Evolutionary conservation across 2,329 filamentous ascomycete species (phyloP).

Genomic region (Pyrenophora seminiperda): DNA sequence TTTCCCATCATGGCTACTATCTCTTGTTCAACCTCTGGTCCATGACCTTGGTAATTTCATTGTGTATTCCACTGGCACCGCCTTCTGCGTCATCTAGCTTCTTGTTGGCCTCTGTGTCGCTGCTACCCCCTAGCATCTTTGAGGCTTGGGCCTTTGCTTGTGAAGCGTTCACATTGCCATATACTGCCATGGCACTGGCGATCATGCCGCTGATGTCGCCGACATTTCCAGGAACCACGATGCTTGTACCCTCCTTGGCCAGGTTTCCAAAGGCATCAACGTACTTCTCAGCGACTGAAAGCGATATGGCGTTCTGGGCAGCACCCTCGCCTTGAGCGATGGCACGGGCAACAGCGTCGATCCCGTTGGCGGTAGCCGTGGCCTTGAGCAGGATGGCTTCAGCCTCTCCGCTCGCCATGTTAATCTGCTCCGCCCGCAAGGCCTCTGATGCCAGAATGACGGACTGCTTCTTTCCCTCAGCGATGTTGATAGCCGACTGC

Average conservation of each 20-base stretch:
- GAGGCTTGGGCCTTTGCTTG: constrained; percentile 72
- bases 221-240: constrained; percentile 95
- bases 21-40: constrained; percentile 42
- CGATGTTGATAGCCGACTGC: constrained; percentile 98
- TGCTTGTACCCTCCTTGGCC: constrained; percentile 91
- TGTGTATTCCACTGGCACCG: constrained; percentile 30
- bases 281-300: constrained; percentile 95
- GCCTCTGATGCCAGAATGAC: constrained; percentile 97
- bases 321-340: constrained; percentile 74
- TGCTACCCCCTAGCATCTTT: constrained; percentile 40
- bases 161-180: constrained; percentile 85
- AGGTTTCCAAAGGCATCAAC: constrained; percentile 92
- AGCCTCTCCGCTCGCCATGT: constrained; percentile 87
- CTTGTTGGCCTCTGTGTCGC: constrained; percentile 29
- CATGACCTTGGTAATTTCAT: constrained; percentile 44
- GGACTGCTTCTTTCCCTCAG: constrained; percentile 94
- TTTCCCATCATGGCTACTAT: constrained; percentile 13
- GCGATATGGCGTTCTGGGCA: constrained; percentile 81
- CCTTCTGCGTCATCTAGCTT: constrained; percentile 34
- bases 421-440: constrained; percentile 87
- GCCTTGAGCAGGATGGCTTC: constrained; percentile 90
- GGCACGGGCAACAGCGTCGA: constrained; percentile 79
- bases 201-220: constrained; percentile 98
- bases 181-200: constrained; percentile 91
- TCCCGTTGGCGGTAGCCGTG: constrained; percentile 81